phyloP scores from a whole-genome alignment of 2,329 filamentous ascomycete genomes.

The Orbilia blumenaviensis region DNA sequence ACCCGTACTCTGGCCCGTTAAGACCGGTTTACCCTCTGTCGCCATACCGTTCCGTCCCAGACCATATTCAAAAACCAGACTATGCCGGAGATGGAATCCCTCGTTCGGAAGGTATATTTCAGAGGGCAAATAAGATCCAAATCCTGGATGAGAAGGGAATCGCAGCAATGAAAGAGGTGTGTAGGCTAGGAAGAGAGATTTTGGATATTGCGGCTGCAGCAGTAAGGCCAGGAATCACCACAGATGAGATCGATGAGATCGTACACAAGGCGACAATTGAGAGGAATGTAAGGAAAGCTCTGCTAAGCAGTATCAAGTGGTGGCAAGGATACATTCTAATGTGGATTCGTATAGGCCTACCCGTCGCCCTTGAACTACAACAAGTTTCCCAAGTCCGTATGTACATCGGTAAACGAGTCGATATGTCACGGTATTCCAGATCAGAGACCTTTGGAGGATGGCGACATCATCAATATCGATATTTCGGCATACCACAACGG shows the following conservation, averaged over 20 bases:
- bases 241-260: conserved; percentile 92
- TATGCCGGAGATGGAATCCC: conserved; percentile 86
- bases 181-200: conserved; percentile 85
- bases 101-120: conserved; percentile 67
- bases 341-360: conserved; percentile 74
- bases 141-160: conserved; percentile 56
- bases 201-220: conserved; percentile 88
- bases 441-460: conserved; percentile 83
- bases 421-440: conserved; percentile 99
- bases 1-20: conserved; percentile 79
- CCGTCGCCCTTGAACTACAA: conserved; percentile 95
- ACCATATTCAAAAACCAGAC: conserved; percentile 82
- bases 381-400: conserved; percentile 96
- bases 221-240: conserved; percentile 88
- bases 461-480: conserved; percentile 97
- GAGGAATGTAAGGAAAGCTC: conserved; percentile 74
- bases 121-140: conserved; percentile 60
- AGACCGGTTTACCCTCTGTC: conserved; percentile 89
- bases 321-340: conserved; percentile 14
- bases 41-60: conserved; percentile 75
- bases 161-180: conserved; percentile 86
- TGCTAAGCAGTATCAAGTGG: neutral
- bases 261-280: conserved; percentile 95
- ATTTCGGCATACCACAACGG: conserved; percentile 93
- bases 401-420: conserved; percentile 94